Evolutionary conservation across 768 basidiomycete genomes (phyloP), one percentile per base, ranked within the genome.

Genomic region (Suillus tomentosus): DNA sequence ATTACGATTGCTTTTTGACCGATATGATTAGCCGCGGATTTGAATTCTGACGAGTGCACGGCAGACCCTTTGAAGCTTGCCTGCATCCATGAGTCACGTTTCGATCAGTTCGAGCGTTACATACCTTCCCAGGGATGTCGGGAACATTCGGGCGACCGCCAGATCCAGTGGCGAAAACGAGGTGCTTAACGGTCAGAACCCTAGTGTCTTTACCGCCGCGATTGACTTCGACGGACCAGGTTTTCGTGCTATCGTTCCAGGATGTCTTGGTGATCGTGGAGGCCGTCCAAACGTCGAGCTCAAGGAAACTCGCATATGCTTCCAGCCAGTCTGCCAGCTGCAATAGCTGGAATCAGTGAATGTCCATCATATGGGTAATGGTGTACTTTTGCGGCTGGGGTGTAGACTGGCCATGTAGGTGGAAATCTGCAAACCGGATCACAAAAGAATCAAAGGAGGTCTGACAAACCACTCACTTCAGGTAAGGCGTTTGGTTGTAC

Each of bases 1-100:
- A 91, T 77, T n/a, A 91, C 78, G 1, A 90, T 78, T 6, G 84
- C 87, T 67, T 85, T 88, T 78, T 90, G 89, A 6, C 87, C 87
- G 6, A 75, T 63, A 67, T 84, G 82, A 39, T 82, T 82, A 2
- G 73, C 65, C 0, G 85, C 85, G 6, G 77, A 76, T 24, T 79
- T 82, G 71, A 85, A 84, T 19, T 79, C 65, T 1, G 78, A 77
- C 0, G 88, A 86, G 70, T 91, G 90, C 2, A 83, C 50, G 2
- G 79, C 66, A 50, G 79, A 70, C 5, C 89, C 89, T 67, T 82
- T 82, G 76, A 85, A 91, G 11, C 69, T 69, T 31, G 81, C 82
- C 81, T 83, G 37, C 22, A 27, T 36, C 5, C 31, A 47, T 45
- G 42, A 19, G 34, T 19, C n/a, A 40, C n/a, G 14, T 31, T 11